Percentiles rank a stretch among this genome's conserved stretches.
Conservation (phyloP, 108 stramenopile species). For the Cyclotella sp. region DNA sequence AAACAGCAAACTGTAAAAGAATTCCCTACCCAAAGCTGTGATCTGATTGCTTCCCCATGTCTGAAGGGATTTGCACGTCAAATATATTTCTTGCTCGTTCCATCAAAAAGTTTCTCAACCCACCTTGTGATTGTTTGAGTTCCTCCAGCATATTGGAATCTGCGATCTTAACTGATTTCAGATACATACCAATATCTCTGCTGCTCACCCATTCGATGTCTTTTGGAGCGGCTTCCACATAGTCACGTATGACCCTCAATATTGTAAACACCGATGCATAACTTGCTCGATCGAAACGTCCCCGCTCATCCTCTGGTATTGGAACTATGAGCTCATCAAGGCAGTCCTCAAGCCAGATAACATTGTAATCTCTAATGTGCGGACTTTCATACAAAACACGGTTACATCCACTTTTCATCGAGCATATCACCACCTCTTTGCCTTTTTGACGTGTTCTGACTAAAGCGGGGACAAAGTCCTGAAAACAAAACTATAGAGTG, state of each 20-base stretch:
- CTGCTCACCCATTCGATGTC: constrained; percentile 55
- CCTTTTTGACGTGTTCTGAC: constrained; percentile 84
- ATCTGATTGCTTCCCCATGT: constrained; percentile 22
- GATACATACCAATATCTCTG: constrained; percentile 74
- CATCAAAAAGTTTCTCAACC: constrained; percentile 61
- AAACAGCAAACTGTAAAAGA: background rate
- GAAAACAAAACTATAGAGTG: constrained; percentile 1
- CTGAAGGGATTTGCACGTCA: constrained; percentile 33
- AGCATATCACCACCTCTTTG: constrained; percentile 73
- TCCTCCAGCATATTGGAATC: constrained; percentile 69
- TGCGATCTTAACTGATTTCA: constrained; percentile 64
- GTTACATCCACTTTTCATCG: constrained; percentile 69
- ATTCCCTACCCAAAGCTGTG: constrained; percentile 45
- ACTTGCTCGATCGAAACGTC: constrained; percentile 38
- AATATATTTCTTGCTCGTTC: constrained; percentile 47
- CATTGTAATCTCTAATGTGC: constrained; percentile 77
- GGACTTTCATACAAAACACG: constrained; percentile 70
- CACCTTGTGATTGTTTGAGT: constrained; percentile 68
- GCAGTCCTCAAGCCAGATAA: constrained; percentile 79
- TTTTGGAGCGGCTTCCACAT: constrained; percentile 56
- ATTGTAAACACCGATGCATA: constrained; percentile 62
- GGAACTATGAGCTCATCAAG: constrained; percentile 68
- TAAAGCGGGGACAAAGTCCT: constrained; percentile 90
- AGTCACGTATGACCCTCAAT: constrained; percentile 72
- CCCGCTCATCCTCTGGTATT: constrained; percentile 36